Conservation (phyloP, 352 stramenopile genomes). For the Stramenopiles sp. region DNA sequence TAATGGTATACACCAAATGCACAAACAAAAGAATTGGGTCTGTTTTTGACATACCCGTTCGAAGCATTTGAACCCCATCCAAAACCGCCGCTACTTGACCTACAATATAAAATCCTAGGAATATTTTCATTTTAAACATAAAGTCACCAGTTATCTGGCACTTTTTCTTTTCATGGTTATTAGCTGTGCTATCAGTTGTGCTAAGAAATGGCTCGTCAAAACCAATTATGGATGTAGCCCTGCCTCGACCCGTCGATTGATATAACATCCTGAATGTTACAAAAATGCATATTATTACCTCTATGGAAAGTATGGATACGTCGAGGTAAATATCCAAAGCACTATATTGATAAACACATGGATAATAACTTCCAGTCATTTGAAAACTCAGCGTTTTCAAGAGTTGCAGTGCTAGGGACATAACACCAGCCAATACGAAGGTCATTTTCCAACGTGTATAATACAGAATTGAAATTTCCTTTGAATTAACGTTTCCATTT, state of each 20-base stretch:
- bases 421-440: neutral
- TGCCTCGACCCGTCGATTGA: neutral
- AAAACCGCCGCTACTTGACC: slow-evolving; percentile 4
- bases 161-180: slow-evolving; percentile 2
- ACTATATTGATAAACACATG: slow-evolving; percentile 3
- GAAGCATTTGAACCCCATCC: neutral
- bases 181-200: neutral
- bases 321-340: neutral
- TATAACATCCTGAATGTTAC: slow-evolving; percentile 1
- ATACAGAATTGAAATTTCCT: neutral
- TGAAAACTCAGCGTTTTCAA: slow-evolving; percentile 3
- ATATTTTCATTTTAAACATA: slow-evolving; percentile 8
- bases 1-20: neutral
- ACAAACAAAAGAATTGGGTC: neutral
- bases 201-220: slow-evolving; percentile 2
- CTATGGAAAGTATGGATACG: neutral
- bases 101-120: neutral
- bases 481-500: slow-evolving; percentile 1
- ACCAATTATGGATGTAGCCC: neutral
- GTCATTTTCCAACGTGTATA: neutral
- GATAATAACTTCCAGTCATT: slow-evolving; percentile 1
- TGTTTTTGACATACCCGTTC: neutral
- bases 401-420: neutral
- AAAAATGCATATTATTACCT: slow-evolving; percentile 4
- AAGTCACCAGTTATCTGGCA: neutral